Percentiles rank a stretch among this genome's conserved stretches.
phyloP scores from a whole-genome alignment of 192 early-diverging fungal species.

The Chytriomyces hyalinus region DNA sequence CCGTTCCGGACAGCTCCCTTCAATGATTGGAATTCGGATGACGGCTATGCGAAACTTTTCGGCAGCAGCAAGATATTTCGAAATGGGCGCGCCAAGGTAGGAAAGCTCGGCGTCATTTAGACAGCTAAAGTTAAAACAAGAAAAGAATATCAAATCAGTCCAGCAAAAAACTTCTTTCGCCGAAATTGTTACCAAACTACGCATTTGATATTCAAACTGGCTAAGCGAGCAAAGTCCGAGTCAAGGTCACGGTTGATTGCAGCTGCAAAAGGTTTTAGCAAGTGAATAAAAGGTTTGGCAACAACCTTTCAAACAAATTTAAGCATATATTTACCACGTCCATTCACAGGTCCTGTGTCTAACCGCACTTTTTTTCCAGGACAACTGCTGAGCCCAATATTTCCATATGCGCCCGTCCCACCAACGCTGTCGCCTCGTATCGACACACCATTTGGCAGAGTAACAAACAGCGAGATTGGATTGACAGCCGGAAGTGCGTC shows the following conservation, averaged over 20 bases:
- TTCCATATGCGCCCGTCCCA: slow-evolving; percentile 50
- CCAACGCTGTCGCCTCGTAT: background rate
- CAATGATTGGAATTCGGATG: slow-evolving; percentile 71
- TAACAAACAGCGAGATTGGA: background rate
- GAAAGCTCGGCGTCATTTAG: slow-evolving; percentile 69
- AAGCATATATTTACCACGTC: slow-evolving; percentile 40
- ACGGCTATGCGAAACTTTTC: slow-evolving; percentile 60
- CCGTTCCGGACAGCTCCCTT: slow-evolving; percentile 67
- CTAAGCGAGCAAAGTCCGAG: slow-evolving; percentile 71
- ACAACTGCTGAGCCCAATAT: slow-evolving; percentile 71
- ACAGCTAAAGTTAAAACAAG: slow-evolving; percentile 53
- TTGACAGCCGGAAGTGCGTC: background rate
- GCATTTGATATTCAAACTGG: slow-evolving; percentile 56
- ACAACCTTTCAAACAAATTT: background rate
- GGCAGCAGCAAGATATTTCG: slow-evolving; percentile 62
- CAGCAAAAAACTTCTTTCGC: background rate
- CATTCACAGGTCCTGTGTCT: slow-evolving; percentile 68
- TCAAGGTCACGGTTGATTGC: slow-evolving; percentile 73
- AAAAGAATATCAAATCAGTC: background rate
- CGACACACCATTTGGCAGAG: slow-evolving; percentile 14
- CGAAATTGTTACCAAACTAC: slow-evolving; percentile 64
- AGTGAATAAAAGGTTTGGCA: background rate
- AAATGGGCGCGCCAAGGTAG: slow-evolving; percentile 70
- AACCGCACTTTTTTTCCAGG: slow-evolving; percentile 83
- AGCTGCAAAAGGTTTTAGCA: slow-evolving; percentile 38